phyloP scores from a whole-genome alignment of 2,329 filamentous ascomycete genomes.

The Nothomitra cinnamomea region DNA sequence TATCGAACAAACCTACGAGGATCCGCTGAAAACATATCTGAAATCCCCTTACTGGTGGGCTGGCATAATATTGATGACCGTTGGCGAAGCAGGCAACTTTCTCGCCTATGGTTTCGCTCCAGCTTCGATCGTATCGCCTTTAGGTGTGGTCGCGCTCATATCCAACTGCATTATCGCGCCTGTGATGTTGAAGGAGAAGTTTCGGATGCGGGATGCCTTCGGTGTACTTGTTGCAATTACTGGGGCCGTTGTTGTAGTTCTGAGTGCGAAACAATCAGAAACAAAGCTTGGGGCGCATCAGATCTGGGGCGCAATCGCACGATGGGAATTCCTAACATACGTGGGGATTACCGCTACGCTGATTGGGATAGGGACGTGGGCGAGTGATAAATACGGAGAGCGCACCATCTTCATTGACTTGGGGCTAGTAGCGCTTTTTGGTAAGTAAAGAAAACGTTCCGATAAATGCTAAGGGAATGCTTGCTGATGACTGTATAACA shows the following conservation, averaged over 20 bases:
- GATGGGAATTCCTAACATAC: constrained; percentile 82
- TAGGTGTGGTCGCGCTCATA: constrained; percentile 90
- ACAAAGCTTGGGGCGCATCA: constrained; percentile 80
- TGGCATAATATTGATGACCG: constrained; percentile 78
- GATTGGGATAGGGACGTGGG: constrained; percentile 63
- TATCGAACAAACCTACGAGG: background rate
- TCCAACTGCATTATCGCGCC: constrained; percentile 96
- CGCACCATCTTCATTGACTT: constrained; percentile 82
- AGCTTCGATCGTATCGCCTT: constrained; percentile 87
- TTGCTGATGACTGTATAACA: constrained; percentile 20
- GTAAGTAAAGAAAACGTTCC: constrained; percentile 31
- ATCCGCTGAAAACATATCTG: constrained; percentile 52
- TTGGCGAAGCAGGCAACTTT: constrained; percentile 93
- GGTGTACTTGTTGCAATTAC: constrained; percentile 76
- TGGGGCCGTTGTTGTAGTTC: constrained; percentile 80
- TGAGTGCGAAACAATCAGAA: constrained; percentile 79
- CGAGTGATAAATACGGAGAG: constrained; percentile 69
- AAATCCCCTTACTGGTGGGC: constrained; percentile 92
- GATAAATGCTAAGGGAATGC: background rate
- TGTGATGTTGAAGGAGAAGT: constrained; percentile 79
- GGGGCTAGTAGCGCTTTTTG: constrained; percentile 83
- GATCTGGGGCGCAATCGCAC: constrained; percentile 77
- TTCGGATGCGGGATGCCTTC: constrained; percentile 68
- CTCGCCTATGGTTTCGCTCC: constrained; percentile 94
- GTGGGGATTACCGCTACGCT: constrained; percentile 56